Percentiles rank a stretch among this genome's conserved stretches.
phyloP scores from a whole-genome alignment of 2,329 filamentous ascomycete genomes.

The Venturia pyrina region DNA sequence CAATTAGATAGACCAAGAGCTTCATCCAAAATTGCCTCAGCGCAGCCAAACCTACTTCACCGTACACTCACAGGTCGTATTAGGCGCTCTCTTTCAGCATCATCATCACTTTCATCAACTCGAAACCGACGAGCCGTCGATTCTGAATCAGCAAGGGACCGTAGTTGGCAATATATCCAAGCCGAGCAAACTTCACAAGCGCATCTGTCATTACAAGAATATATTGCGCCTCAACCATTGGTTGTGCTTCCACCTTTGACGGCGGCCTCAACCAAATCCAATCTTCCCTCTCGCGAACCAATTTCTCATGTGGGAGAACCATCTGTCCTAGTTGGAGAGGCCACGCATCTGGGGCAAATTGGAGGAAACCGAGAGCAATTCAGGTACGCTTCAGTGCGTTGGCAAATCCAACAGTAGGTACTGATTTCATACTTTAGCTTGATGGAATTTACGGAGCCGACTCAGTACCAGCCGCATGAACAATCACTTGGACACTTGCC shows the following conservation, averaged over 20 bases:
- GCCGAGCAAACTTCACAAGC: neutral
- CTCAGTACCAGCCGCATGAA: constrained; percentile 24
- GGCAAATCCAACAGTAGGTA: neutral
- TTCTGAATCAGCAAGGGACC: neutral
- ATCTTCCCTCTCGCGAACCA: neutral
- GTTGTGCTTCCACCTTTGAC: neutral
- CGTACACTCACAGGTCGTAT: constrained; percentile 5
- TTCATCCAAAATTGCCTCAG: neutral
- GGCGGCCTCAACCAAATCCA: neutral
- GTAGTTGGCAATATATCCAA: neutral
- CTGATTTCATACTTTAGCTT: constrained; percentile 19
- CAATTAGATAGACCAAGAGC: neutral
- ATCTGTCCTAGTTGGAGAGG: neutral
- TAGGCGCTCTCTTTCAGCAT: neutral
- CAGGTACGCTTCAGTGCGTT: neutral
- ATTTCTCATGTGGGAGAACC: neutral
- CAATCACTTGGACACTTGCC: constrained; percentile 24
- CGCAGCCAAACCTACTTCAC: constrained; percentile 4
- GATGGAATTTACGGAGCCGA: constrained; percentile 30
- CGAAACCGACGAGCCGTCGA: neutral
- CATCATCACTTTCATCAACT: neutral
- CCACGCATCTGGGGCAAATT: neutral
- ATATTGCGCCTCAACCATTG: neutral
- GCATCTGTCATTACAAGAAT: neutral
- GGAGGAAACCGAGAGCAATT: neutral